These are phyloP conservation scores for Quaeritorhiza haematococci DNA, from an alignment of 371 early-diverging fungal genomes.

Conservation along the genomic window DNA sequence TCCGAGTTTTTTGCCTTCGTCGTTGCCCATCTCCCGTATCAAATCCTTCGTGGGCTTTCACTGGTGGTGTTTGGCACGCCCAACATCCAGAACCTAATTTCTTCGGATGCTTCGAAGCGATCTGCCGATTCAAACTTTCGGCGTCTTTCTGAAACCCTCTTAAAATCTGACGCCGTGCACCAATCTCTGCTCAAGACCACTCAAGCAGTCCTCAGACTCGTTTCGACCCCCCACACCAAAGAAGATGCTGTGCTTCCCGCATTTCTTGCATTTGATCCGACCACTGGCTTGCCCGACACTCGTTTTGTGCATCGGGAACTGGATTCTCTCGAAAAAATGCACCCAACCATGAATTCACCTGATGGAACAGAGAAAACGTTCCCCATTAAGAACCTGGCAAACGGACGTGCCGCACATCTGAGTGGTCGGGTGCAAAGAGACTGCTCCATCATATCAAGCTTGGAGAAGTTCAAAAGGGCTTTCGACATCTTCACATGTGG, in stretches of 20 bases:
- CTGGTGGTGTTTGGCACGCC: too few relatives aligned
- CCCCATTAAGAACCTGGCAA: neutral
- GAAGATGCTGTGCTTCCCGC: neutral
- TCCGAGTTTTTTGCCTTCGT: too few relatives aligned
- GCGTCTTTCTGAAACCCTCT: too few relatives aligned
- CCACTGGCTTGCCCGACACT: too few relatives aligned
- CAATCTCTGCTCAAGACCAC: neutral
- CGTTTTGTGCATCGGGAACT: slow-evolving; percentile 8
- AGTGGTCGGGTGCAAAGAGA: too few relatives aligned
- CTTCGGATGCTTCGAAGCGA: too few relatives aligned
- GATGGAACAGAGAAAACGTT: neutral
- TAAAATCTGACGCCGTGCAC: neutral
- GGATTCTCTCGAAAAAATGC: slow-evolving; percentile 5
- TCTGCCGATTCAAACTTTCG: too few relatives aligned
- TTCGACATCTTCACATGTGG: slow-evolving; percentile 21
- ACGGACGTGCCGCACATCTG: neutral
- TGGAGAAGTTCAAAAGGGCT: slow-evolving; percentile 16
- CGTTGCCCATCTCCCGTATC: too few relatives aligned
- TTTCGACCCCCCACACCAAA: neutral
- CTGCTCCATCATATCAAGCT: slow-evolving; percentile 9
- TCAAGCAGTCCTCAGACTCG: neutral
- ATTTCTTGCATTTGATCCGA: neutral
- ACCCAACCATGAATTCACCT: slow-evolving; percentile 7
- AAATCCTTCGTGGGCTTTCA: too few relatives aligned
- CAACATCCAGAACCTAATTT: too few relatives aligned